A percentile compares a stretch with the other conserved stretches of the same genome.
phyloP scores from a whole-genome alignment of 2,329 filamentous ascomycete species.

The Knoxdaviesia proteae region DNA sequence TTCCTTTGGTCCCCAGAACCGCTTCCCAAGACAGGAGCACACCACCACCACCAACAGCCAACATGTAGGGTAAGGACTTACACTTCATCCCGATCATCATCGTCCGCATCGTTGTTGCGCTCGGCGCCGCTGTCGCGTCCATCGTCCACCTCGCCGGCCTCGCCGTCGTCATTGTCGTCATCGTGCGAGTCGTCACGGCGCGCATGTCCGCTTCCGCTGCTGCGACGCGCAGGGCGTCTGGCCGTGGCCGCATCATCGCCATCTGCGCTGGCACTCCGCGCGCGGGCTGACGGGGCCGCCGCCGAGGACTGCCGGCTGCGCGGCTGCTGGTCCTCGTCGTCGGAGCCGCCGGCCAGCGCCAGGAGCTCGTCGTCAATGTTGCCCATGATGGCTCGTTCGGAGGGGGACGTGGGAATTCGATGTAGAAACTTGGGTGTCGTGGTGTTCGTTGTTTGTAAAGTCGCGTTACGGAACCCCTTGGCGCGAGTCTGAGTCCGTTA shows the following conservation, averaged over 20 bases:
- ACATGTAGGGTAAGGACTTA: no score
- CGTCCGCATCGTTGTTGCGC: no score
- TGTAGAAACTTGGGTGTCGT: background rate
- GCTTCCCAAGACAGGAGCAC: no score
- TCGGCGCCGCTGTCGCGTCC: no score
- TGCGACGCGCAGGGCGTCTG: no score
- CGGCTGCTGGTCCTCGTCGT: conserved; percentile 25
- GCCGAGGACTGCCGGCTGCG: conserved; percentile 31
- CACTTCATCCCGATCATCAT: no score
- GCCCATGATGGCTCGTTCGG: conserved; percentile 37
- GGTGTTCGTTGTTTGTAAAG: background rate
- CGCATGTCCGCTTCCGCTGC: background rate
- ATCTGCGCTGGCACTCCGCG: no score
- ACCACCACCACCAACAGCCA: no score
- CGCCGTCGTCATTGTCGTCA: conserved; percentile 55
- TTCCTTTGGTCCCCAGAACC: no score
- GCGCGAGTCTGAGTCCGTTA: no score
- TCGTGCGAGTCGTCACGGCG: conserved; percentile 21
- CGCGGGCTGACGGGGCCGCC: conserved; percentile 20
- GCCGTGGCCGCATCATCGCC: no score
- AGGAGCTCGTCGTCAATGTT: conserved; percentile 88
- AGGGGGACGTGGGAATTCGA: background rate
- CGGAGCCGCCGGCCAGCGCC: conserved; percentile 66
- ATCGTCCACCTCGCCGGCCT: conserved; percentile 33
- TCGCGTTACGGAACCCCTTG: no score